Percentiles rank a stretch among this genome's conserved stretches.
Evolutionary conservation across 768 basidiomycete species (phyloP).

Genomic region (Mycena crocata): DNA sequence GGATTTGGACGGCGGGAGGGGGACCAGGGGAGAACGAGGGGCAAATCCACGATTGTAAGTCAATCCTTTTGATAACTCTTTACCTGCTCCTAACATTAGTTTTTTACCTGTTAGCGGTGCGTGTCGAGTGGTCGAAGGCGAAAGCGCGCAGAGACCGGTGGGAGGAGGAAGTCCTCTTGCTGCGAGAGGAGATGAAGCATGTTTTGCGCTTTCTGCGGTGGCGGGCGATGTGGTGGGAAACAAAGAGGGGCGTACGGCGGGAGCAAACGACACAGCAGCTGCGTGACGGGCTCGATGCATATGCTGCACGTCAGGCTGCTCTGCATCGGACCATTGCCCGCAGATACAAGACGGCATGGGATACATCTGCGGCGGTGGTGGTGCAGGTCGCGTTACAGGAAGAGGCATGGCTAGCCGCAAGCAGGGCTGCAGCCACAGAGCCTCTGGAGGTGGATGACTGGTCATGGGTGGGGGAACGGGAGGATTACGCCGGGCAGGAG

Average conservation of each 20-base stretch:
- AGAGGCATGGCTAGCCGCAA: too few relatives aligned
- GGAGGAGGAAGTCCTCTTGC: conserved; percentile 36
- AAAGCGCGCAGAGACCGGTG: too few relatives aligned
- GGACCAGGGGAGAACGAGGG: conserved; percentile 10
- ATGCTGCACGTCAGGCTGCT: too few relatives aligned
- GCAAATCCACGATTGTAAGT: conserved; percentile 23
- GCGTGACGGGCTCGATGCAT: background rate
- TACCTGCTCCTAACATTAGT: background rate
- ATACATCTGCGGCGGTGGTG: too few relatives aligned
- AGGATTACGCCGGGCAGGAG: too few relatives aligned
- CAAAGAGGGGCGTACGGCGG: background rate
- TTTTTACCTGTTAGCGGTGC: conserved; percentile 12
- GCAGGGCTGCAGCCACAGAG: too few relatives aligned
- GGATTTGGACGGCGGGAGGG: conserved; percentile 25
- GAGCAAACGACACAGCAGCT: background rate
- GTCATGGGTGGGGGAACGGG: too few relatives aligned
- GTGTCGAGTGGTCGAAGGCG: conserved; percentile 39
- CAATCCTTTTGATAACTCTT: background rate
- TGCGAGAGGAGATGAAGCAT: conserved; percentile 35
- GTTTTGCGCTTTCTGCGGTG: conserved; percentile 10
- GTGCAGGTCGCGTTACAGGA: too few relatives aligned
- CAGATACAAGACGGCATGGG: too few relatives aligned
- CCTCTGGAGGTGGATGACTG: too few relatives aligned
- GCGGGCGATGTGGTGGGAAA: background rate
- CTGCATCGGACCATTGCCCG: too few relatives aligned